Percentiles rank a stretch among this genome's conserved stretches.
Conservation (phyloP, 192 early-diverging fungal genomes). For the Coemansia sp. region DNA sequence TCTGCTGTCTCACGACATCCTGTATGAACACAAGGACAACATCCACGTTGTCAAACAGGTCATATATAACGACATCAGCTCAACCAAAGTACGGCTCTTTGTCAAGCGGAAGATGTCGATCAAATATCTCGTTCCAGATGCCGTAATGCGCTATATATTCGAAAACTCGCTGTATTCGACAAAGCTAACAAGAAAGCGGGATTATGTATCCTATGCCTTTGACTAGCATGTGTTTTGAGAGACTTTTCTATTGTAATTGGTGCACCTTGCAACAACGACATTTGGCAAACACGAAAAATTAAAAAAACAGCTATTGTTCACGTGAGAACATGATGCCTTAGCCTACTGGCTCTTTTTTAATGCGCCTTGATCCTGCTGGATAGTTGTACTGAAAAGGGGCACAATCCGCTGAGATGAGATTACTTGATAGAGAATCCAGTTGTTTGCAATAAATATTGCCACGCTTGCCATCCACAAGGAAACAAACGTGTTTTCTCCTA, state of each 20-base stretch:
- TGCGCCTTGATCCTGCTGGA: not conserved
- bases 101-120: conserved; percentile 92
- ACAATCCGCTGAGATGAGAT: conserved; percentile 30
- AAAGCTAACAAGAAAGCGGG: conserved; percentile 54
- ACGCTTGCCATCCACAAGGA: conserved; percentile 71
- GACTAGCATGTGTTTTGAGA: conserved; percentile 22
- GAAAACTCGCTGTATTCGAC: conserved; percentile 72
- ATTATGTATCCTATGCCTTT: conserved; percentile 55
- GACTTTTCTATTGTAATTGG: not conserved
- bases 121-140: conserved; percentile 89
- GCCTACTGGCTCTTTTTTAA: conserved; percentile 13
- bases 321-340: no score
- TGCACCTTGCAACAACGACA: no score
- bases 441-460: conserved; percentile 70
- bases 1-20: conserved; percentile 83
- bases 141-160: conserved; percentile 88
- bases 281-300: not conserved
- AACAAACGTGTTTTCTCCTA: conserved; percentile 79
- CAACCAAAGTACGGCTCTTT: conserved; percentile 94
- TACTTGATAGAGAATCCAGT: conserved; percentile 64
- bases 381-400: conserved; percentile 21
- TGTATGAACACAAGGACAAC: conserved; percentile 86
- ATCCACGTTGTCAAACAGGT: conserved; percentile 93
- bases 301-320: not conserved
- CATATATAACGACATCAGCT: conserved; percentile 97